Percentiles rank a stretch among this genome's conserved stretches.
phyloP scores from a whole-genome alignment of 495 filamentous ascomycete genomes.

The Penicillium waksmanii region DNA sequence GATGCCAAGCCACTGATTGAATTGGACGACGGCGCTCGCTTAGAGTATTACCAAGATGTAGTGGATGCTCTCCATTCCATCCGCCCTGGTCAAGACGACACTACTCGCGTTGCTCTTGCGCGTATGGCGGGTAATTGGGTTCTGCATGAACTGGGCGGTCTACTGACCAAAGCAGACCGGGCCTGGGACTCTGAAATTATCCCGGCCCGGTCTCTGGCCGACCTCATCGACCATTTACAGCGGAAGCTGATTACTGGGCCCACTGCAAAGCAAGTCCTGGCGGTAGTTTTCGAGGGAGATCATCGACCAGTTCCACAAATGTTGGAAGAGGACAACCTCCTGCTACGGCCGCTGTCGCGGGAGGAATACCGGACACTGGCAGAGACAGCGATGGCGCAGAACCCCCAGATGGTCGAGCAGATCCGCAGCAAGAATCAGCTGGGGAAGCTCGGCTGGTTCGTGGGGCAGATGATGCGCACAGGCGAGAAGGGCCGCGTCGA shows the following conservation, averaged over 20 bases:
- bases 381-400: slow-evolving; percentile 46
- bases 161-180: slow-evolving; percentile 58
- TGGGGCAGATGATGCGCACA: slow-evolving; percentile 86
- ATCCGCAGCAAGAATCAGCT: slow-evolving; percentile 67
- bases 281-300: slow-evolving; percentile 59
- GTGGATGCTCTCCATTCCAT: slow-evolving; percentile 57
- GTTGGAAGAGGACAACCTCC: slow-evolving; percentile 67
- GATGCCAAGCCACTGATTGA: slow-evolving; percentile 82
- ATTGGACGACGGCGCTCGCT: slow-evolving; percentile 76
- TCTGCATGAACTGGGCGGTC: slow-evolving; percentile 84
- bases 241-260: slow-evolving; percentile 71
- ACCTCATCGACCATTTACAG: slow-evolving; percentile 67
- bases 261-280: slow-evolving; percentile 74
- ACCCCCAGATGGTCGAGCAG: slow-evolving; percentile 65
- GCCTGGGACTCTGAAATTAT: slow-evolving; percentile 61
- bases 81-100: slow-evolving; percentile 33
- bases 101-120: slow-evolving; percentile 32
- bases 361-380: slow-evolving; percentile 53
- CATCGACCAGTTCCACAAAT: slow-evolving; percentile 57
- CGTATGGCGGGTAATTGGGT: slow-evolving; percentile 69
- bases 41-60: slow-evolving; percentile 83
- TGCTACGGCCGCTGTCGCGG: slow-evolving; percentile 59
- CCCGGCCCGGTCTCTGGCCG: slow-evolving; percentile 61
- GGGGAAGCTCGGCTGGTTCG: slow-evolving; percentile 83
- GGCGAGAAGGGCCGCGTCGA: slow-evolving; percentile 79